phyloP scores from a whole-genome alignment of 345 rosid species.

The Melastoma malabathricum region DNA sequence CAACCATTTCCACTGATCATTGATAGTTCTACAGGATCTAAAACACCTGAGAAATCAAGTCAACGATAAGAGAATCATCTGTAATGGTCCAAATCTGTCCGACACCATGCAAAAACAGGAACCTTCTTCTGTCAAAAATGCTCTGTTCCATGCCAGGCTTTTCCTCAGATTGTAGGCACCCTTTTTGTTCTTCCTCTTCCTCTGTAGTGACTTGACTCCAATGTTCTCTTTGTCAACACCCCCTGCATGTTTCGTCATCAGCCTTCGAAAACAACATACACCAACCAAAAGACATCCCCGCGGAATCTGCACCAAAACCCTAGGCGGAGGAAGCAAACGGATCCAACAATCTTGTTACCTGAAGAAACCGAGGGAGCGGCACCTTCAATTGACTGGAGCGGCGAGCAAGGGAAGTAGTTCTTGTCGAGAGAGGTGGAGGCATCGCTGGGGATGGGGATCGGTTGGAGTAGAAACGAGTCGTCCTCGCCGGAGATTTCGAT shows the following conservation, averaged over 20 bases:
- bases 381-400: constrained; percentile 40
- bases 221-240: constrained; percentile 36
- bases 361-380: constrained; percentile 16
- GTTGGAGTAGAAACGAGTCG: constrained; percentile 34
- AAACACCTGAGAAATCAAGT: constrained; percentile 32
- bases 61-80: background rate
- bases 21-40: constrained; percentile 58
- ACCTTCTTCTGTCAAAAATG: constrained; percentile 95
- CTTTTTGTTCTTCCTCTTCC: constrained; percentile 83
- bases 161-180: constrained; percentile 71
- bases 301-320: background rate
- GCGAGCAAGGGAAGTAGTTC: constrained; percentile 44
- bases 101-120: too few relatives aligned
- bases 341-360: constrained; percentile 18
- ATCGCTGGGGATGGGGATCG: constrained; percentile 10
- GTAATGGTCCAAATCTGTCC: background rate
- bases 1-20: constrained; percentile 41
- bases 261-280: constrained; percentile 9
- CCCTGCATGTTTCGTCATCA: constrained; percentile 9
- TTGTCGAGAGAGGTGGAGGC: constrained; percentile 3
- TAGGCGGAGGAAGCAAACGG: background rate
- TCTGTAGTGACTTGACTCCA: constrained; percentile 49
- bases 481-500: constrained; percentile 63
- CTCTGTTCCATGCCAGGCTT: constrained; percentile 87
- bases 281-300: background rate